Percentiles rank a stretch among this genome's conserved stretches.
These are phyloP conservation scores for Candida buenavistaensis DNA, from an alignment of 1,139 yeast species.

Conservation along the genomic window DNA sequence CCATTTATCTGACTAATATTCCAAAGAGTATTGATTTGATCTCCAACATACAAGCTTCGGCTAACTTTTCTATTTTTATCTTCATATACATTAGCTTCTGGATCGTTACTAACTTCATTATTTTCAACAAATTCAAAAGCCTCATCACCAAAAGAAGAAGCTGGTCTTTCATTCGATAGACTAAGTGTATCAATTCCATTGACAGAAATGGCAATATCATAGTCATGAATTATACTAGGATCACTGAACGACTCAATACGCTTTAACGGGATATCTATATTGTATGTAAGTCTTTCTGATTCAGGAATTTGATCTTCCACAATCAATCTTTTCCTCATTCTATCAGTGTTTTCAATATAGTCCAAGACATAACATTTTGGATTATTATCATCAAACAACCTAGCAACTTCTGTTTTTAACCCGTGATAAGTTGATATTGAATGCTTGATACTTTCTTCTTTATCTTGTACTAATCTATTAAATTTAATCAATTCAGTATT, in stretches of 20 bases:
- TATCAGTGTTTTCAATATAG: slow-evolving; percentile 63
- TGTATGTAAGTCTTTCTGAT: slow-evolving; percentile 43
- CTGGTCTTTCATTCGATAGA: slow-evolving; percentile 20
- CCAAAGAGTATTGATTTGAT: slow-evolving; percentile 67
- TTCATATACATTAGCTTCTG: slow-evolving; percentile 37
- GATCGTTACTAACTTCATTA: slow-evolving; percentile 17
- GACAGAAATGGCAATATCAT: slow-evolving; percentile 19
- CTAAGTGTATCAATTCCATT: slow-evolving; percentile 29
- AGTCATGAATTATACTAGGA: slow-evolving; percentile 14
- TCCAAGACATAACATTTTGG: slow-evolving; percentile 49
- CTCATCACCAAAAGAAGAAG: slow-evolving; percentile 20
- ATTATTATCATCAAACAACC: slow-evolving; percentile 32
- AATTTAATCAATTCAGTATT: slow-evolving; percentile 49
- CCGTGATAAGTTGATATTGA: slow-evolving; percentile 48
- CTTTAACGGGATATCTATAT: slow-evolving; percentile 40
- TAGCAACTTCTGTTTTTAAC: slow-evolving; percentile 41
- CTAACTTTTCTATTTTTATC: slow-evolving; percentile 75
- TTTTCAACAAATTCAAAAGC: slow-evolving; percentile 35
- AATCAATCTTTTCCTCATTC: slow-evolving; percentile 61
- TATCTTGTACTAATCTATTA: slow-evolving; percentile 60
- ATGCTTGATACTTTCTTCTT: slow-evolving; percentile 57
- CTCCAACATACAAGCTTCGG: slow-evolving; percentile 69
- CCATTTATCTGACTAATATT: slow-evolving; percentile 76
- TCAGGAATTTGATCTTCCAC: slow-evolving; percentile 51
- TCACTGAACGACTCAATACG: slow-evolving; percentile 15